Conservation (phyloP, 768 basidiomycete species). For the Macrolepiota fuliginosa region DNA sequence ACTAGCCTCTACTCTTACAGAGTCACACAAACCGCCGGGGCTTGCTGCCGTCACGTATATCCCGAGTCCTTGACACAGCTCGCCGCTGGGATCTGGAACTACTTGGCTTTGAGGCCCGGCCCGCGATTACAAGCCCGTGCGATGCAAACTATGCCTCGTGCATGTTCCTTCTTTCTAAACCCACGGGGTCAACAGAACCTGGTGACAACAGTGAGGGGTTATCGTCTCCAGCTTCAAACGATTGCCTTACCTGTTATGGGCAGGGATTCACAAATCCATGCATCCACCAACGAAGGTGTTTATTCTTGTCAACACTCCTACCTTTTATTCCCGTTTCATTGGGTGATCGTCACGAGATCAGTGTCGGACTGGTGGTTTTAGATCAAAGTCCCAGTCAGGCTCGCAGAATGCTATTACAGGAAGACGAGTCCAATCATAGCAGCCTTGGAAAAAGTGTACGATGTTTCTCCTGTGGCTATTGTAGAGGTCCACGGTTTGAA, state of each 20-base stretch:
- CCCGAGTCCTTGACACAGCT: no score
- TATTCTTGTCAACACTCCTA: neutral
- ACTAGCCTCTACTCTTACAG: no score
- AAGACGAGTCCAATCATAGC: neutral
- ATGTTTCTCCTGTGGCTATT: neutral
- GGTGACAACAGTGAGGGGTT: neutral
- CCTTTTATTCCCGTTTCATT: neutral
- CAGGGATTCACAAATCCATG: neutral
- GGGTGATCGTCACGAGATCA: conserved; percentile 3
- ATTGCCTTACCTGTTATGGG: neutral
- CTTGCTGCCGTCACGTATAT: no score
- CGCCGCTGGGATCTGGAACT: neutral
- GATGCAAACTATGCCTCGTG: neutral
- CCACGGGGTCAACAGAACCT: neutral
- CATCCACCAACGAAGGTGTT: neutral
- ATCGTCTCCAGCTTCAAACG: no score
- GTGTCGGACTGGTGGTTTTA: neutral
- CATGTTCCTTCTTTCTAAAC: neutral
- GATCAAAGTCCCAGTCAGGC: neutral
- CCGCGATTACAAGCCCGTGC: neutral
- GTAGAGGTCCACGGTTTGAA: neutral
- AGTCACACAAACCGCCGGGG: no score
- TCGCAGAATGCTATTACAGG: neutral
- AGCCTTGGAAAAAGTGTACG: conserved; percentile 4
- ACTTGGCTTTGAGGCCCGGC: neutral